These are phyloP conservation scores for Rhodotorula diobovata DNA, from an alignment of 768 basidiomycete species.

Conservation along the genomic window DNA sequence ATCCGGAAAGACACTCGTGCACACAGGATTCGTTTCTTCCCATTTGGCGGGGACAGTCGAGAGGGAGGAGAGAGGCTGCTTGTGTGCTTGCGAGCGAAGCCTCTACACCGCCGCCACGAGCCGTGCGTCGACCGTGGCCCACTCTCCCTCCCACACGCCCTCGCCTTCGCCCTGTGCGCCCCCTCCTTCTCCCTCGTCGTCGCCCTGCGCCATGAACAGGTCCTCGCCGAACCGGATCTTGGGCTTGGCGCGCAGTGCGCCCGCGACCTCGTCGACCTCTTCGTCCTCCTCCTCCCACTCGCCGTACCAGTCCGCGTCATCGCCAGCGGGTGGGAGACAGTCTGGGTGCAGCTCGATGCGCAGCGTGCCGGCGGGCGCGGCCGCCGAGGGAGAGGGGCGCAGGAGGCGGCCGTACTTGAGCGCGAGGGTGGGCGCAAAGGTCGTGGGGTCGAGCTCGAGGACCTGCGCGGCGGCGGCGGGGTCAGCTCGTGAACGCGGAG, in stretches of 20 bases:
- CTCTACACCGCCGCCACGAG: background rate
- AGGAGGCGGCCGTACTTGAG: slow-evolving; percentile 37
- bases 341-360: slow-evolving; percentile 34
- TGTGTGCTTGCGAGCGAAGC: too few species aligned
- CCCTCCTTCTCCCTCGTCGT: background rate
- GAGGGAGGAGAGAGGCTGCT: too few species aligned
- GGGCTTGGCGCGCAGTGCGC: background rate
- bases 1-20: too few species aligned
- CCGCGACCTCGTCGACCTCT: background rate
- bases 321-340: slow-evolving; percentile 9
- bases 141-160: slow-evolving; percentile 24
- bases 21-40: too few species aligned
- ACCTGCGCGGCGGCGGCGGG: slow-evolving; percentile 8
- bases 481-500: background rate
- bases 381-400: background rate
- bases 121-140: slow-evolving; percentile 6
- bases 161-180: background rate
- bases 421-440: slow-evolving; percentile 33
- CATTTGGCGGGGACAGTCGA: too few species aligned
- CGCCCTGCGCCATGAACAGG: background rate
- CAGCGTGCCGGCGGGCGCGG: too few species aligned
- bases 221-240: slow-evolving; percentile 23
- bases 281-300: slow-evolving; percentile 4
- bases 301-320: background rate
- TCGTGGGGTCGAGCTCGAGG: slow-evolving; percentile 38